Evolutionary conservation across 2,329 filamentous ascomycete species (phyloP), one percentile per base, ranked within the genome.

Genomic region (Bipolaris bicolor): DNA sequence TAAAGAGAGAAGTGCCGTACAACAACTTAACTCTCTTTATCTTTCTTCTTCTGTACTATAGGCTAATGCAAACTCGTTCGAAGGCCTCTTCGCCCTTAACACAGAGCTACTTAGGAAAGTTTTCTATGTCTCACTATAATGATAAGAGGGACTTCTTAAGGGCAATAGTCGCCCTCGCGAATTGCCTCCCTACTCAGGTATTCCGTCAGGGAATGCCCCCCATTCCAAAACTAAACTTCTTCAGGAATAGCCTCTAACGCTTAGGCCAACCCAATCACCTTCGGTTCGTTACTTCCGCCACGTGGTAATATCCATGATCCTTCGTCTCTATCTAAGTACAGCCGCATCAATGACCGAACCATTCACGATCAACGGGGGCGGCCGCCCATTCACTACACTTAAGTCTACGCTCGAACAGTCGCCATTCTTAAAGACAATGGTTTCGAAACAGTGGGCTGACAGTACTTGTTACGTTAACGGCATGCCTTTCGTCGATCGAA

Each of bases 141-240:
- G n/a, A n/a, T n/a, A n/a, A n/a, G n/a, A n/a, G n/a, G n/a, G n/a
- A n/a, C n/a, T n/a, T n/a, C n/a, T n/a, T n/a, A n/a, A n/a, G n/a
- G n/a, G n/a, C n/a, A n/a, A n/a, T n/a, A n/a, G n/a, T n/a, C n/a
- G n/a, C n/a, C n/a, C n/a, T n/a, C n/a, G n/a, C n/a, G n/a, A n/a
- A n/a, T n/a, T n/a, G n/a, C n/a, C n/a, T n/a, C n/a, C 31, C 45
- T 48, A 48, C 45, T 48, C 26, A 34, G 18, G 45, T 48, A 48
- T 48, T 48, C 45, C 45, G 45, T 34, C 16, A 16, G 26, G 45
- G 45, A 48, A 48, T 48, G 45, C 45, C 45, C 45, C 45, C 31
- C 45, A 48, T 48, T 48, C 45, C 45, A 36, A 34, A 36, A 48
- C 45, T 48, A 48, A 48, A 48, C 45, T n/a, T 22, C 31, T 18